phyloP scores from a whole-genome alignment of 1,284 basidiomycete species.

The Ustilago loliicola region DNA sequence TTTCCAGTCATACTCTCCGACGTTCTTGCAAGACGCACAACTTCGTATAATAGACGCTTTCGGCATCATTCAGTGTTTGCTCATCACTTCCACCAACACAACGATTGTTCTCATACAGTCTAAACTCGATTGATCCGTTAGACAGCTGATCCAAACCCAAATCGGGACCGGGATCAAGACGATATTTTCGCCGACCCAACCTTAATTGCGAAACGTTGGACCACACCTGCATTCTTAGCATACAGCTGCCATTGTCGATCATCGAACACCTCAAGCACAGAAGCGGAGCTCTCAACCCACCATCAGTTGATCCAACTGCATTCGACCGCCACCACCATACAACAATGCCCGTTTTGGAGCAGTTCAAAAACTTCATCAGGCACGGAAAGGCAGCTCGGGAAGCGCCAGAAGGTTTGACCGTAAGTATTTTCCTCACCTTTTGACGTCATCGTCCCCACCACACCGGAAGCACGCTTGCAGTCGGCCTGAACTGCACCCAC shows the following conservation, averaged over 20 bases:
- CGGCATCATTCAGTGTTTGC: background rate
- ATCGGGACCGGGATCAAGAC: background rate
- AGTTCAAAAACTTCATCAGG: conserved; percentile 66
- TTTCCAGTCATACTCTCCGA: background rate
- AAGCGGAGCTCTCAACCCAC: conserved; percentile 1
- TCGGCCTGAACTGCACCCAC: background rate
- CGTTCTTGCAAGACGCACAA: background rate
- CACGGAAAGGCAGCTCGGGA: conserved; percentile 63
- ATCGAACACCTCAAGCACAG: background rate
- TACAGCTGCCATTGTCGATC: background rate
- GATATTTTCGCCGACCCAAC: background rate
- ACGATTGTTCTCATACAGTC: background rate
- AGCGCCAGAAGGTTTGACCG: conserved; percentile 40
- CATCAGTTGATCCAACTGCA: background rate
- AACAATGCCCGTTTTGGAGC: conserved; percentile 58
- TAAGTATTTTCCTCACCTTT: background rate
- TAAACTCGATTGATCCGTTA: background rate
- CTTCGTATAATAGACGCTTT: background rate
- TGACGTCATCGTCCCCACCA: background rate
- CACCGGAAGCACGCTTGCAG: background rate
- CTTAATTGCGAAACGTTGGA: background rate
- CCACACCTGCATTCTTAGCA: background rate
- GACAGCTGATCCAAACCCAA: background rate
- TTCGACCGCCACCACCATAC: conserved; percentile 7
- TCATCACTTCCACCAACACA: background rate